Evolutionary conservation across 202 grass and related monocot genomes (phyloP), one percentile per base, ranked within the genome.

Genomic region (Hordeum pubiflorum): DNA sequence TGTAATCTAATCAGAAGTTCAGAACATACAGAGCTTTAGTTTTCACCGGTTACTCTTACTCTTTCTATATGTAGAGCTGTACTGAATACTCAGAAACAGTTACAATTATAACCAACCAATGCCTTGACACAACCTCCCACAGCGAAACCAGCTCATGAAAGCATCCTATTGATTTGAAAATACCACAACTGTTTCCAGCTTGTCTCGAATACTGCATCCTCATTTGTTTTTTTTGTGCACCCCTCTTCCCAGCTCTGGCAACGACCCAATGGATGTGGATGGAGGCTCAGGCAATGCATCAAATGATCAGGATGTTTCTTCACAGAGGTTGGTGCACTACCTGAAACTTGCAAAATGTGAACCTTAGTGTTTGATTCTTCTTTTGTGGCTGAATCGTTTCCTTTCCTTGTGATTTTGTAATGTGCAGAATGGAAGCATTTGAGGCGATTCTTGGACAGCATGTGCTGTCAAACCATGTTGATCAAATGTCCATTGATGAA

Each of bases 241-340:
- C 11, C 54, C 21, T 84, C 23, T 80, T 85, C 32, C 2, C 85
- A 98, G 92, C 63, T 76, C 40, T 27, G 91, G 76, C 7, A 58
- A 85, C 0, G 94, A 91, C 22, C 86, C 88, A 29, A 93, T 98
- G 92, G 92, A 98, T 85, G 85, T 95, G 20, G 96, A 98, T 83
- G 86, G 44, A 62, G 69, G 48, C 48, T 54, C 48, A 54, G 48
- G 81, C 40, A 86, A 82, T 91, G 75, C 76, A 41, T 72, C 79
- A 78, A 86, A 76, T 66, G 70, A 69, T 40, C 88, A 88, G 70
- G 88, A 94, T 67, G n/a, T 98, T 71, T 78, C 96, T 54, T 9
- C 55, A 29, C 92, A 91, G 55, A 98, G 92, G 96, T 98, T 17
- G 5, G 3, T 75, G 22, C 58, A 50, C 37, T 23, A 38, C 12